These are phyloP conservation scores for Aquilaria malaccensis DNA, from an alignment of 345 rosid genomes.

Conservation along the genomic window DNA sequence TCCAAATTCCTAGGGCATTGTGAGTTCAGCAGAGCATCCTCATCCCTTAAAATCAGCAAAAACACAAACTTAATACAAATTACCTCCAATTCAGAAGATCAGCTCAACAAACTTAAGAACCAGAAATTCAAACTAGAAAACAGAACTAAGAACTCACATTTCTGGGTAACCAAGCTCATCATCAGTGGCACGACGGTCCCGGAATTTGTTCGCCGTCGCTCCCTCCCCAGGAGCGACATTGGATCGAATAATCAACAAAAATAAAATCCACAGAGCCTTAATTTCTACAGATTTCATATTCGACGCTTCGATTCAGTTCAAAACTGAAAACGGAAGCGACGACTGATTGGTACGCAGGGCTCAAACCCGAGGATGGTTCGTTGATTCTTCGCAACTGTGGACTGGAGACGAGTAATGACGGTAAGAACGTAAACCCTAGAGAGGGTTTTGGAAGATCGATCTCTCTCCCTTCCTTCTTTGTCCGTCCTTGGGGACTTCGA, in stretches of 20 bases:
- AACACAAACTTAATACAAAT: slow-evolving; percentile 8
- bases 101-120: slow-evolving; percentile 4
- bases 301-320: slow-evolving; percentile 20
- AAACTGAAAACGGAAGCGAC: too few species aligned
- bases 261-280: slow-evolving; percentile 31
- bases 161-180: slow-evolving; percentile 73
- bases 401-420: too few species aligned
- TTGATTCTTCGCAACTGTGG: too few species aligned
- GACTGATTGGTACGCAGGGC: too few species aligned
- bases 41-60: slow-evolving; percentile 48
- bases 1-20: slow-evolving; percentile 86
- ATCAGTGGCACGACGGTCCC: slow-evolving; percentile 72
- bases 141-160: slow-evolving; percentile 30
- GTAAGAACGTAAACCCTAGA: too few species aligned
- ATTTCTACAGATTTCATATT: slow-evolving; percentile 44
- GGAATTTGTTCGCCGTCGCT: slow-evolving; percentile 52
- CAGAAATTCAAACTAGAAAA: neutral
- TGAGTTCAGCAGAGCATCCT: slow-evolving; percentile 82
- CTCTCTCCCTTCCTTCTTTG: too few species aligned
- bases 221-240: slow-evolving; percentile 35
- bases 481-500: too few species aligned
- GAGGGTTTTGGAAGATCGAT: too few species aligned
- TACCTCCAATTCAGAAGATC: neutral
- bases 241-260: slow-evolving; percentile 20
- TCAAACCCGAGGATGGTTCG: too few species aligned